Conservation (phyloP, 73 alveolate species). For the Tetrahymena malaccensis region DNA sequence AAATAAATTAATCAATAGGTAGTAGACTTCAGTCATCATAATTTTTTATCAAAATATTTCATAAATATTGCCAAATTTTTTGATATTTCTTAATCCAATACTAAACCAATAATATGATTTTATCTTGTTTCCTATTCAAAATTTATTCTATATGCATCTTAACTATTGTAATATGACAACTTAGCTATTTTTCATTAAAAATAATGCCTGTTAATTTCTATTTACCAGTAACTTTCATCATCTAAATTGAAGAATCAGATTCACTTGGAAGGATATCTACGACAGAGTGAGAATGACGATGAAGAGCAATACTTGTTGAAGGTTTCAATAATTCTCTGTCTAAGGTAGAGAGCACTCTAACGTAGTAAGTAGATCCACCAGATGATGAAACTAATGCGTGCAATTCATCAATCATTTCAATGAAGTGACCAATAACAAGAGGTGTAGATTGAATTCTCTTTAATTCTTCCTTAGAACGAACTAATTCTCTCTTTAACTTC, state of each 20-base stretch:
- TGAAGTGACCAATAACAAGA: slow-evolving; percentile 77
- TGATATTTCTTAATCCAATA: too few species aligned
- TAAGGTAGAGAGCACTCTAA: slow-evolving; percentile 95
- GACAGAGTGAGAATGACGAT: slow-evolving; percentile 95
- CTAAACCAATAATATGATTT: too few species aligned
- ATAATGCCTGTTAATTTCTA: background rate
- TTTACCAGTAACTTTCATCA: slow-evolving; percentile 65
- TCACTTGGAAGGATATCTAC: slow-evolving; percentile 99
- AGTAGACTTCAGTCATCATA: background rate
- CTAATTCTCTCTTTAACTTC: slow-evolving; percentile 92
- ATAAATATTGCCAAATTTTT: background rate
- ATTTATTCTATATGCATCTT: background rate
- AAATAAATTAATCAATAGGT: background rate
- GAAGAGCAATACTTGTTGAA: slow-evolving; percentile 96
- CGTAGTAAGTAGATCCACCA: slow-evolving; percentile 93
- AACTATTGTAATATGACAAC: background rate
- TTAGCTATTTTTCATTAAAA: background rate
- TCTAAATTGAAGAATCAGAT: slow-evolving; percentile 89
- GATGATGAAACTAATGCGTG: slow-evolving; percentile 96
- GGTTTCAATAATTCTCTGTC: slow-evolving; percentile 97
- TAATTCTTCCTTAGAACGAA: slow-evolving; percentile 95
- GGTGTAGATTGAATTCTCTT: slow-evolving; percentile 92
- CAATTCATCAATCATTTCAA: slow-evolving; percentile 96
- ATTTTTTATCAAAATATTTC: background rate
- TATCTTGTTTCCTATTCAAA: background rate